phyloP scores from a whole-genome alignment of 371 early-diverging fungal genomes.

The Rhizopus delemar region DNA sequence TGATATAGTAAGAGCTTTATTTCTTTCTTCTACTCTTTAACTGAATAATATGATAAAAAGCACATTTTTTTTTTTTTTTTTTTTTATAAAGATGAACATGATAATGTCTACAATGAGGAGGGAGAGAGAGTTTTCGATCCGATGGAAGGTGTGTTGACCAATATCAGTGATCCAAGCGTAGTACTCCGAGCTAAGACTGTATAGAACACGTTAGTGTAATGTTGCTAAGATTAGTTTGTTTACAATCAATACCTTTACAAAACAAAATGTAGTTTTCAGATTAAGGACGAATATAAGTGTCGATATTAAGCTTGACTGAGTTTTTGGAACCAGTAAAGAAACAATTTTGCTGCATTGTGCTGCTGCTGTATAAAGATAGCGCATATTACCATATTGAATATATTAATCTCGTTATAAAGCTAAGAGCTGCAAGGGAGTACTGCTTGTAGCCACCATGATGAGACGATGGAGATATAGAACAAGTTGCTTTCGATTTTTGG shows the following conservation, averaged over 20 bases:
- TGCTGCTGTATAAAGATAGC: constrained; percentile 2
- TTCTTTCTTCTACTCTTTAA: not conserved
- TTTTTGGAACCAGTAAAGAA: constrained; percentile 3
- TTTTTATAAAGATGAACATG: constrained; percentile 1
- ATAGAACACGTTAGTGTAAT: too few species aligned
- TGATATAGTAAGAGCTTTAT: too few species aligned
- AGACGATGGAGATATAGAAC: not conserved
- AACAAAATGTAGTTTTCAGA: too few species aligned
- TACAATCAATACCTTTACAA: too few species aligned
- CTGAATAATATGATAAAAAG: constrained; percentile 5
- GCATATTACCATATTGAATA: too few species aligned
- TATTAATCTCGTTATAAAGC: constrained; percentile 2
- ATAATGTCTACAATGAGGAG: constrained; percentile 3
- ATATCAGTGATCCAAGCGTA: constrained; percentile 7
- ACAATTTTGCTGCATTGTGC: constrained; percentile 2
- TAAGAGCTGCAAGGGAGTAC: constrained; percentile 1
- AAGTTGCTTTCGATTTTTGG: not conserved
- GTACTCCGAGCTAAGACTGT: constrained; percentile 10
- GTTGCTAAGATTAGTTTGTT: too few species aligned
- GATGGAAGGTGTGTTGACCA: constrained; percentile 9
- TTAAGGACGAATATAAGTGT: too few species aligned
- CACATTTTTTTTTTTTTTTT: too few species aligned
- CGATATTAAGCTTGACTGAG: not conserved
- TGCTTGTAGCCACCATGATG: constrained; percentile 2
- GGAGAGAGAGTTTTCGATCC: constrained; percentile 12